Conservation (phyloP, 345 rosid genomes). For the Balakata baccata region DNA sequence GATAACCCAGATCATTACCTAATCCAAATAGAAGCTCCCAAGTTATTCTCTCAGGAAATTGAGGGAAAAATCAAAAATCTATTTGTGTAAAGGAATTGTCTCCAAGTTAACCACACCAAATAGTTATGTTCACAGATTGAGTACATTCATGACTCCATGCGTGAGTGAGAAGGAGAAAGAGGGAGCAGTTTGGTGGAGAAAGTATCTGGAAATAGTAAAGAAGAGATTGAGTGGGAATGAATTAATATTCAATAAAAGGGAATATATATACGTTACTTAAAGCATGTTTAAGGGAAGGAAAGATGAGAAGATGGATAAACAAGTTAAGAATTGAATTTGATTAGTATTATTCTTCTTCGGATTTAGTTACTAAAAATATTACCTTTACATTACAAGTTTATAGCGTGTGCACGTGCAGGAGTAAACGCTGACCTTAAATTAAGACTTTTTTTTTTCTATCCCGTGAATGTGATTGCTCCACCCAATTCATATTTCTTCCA, state of each 20-base stretch:
- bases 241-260: neutral
- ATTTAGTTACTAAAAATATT: too few relatives aligned
- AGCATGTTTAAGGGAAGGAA: neutral
- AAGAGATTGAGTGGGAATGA: neutral
- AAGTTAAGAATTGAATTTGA: neutral
- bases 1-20: conserved; percentile 14
- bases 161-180: neutral
- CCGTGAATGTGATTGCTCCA: neutral
- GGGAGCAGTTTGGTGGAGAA: neutral
- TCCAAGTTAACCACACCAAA: neutral
- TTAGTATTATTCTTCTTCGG: too few relatives aligned
- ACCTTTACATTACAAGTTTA: too few relatives aligned
- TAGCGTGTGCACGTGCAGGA: neutral
- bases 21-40: conserved; percentile 8
- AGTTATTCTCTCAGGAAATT: neutral
- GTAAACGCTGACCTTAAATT: conserved; percentile 13
- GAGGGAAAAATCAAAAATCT: neutral
- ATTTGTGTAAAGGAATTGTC: neutral
- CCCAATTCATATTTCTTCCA: neutral
- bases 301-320: neutral
- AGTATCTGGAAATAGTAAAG: neutral
- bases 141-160: too few relatives aligned
- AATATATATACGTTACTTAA: neutral
- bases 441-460: too few relatives aligned
- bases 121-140: neutral